Percentiles rank a stretch among this genome's conserved stretches.
phyloP scores from a whole-genome alignment of 1,284 basidiomycete species.

The Marasmius oreades region DNA sequence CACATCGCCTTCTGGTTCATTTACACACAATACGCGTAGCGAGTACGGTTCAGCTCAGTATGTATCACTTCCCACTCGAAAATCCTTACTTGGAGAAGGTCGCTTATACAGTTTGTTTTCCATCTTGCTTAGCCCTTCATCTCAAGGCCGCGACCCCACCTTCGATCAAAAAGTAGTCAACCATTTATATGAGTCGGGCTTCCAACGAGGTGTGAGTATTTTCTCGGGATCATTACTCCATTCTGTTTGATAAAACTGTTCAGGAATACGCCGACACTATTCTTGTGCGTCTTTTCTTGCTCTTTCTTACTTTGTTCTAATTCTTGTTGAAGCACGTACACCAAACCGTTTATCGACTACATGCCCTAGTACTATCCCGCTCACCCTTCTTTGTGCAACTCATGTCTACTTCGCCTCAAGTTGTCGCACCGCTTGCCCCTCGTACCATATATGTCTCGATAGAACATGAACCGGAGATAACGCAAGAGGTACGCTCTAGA shows the following conservation, averaged over 20 bases:
- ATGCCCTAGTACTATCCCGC: slow-evolving; percentile 80
- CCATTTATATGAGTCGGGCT: slow-evolving; percentile 74
- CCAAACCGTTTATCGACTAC: slow-evolving; percentile 70
- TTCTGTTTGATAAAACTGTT: slow-evolving; percentile 13
- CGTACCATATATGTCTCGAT: slow-evolving; percentile 71
- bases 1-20: not conserved
- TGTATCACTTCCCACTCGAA: not conserved
- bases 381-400: slow-evolving; percentile 83
- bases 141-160: slow-evolving; percentile 29
- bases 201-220: slow-evolving; percentile 70
- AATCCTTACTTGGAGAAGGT: too few species aligned
- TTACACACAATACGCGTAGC: not conserved
- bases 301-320: slow-evolving; percentile 9
- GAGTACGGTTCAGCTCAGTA: not conserved
- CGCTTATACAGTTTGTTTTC: not conserved
- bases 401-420: slow-evolving; percentile 70
- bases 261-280: slow-evolving; percentile 81
- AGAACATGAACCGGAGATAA: slow-evolving; percentile 76
- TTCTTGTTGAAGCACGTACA: slow-evolving; percentile 58
- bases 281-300: slow-evolving; percentile 47
- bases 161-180: slow-evolving; percentile 72
- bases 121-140: not conserved
- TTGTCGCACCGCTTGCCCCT: slow-evolving; percentile 56
- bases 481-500: slow-evolving; percentile 63
- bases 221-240: not conserved